phyloP scores from a whole-genome alignment of 2,329 filamentous ascomycete genomes.

The Annulohypoxylon truncatum region DNA sequence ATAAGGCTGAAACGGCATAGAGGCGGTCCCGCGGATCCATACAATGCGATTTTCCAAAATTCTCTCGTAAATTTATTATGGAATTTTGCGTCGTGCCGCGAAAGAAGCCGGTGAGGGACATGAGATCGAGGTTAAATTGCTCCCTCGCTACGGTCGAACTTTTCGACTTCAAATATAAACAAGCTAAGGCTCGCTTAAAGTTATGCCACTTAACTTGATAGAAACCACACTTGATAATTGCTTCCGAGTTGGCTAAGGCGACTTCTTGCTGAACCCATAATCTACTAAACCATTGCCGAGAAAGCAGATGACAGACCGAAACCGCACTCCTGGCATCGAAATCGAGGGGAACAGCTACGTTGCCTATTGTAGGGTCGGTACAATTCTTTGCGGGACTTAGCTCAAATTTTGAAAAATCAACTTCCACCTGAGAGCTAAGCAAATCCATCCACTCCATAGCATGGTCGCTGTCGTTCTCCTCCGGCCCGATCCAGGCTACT shows the following conservation, averaged over 20 bases:
- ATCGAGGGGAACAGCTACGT: neutral
- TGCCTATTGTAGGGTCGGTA: neutral
- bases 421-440: conserved; percentile 17
- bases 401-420: neutral
- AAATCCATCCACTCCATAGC: conserved; percentile 28
- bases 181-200: conserved; percentile 16
- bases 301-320: conserved; percentile 15
- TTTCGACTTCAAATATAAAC: neutral
- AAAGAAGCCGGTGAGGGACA: neutral
- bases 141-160: too few species aligned
- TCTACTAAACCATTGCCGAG: conserved; percentile 31
- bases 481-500: conserved; percentile 41
- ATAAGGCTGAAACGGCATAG: conserved; percentile 17
- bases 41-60: conserved; percentile 1
- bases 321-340: neutral
- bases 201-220: conserved; percentile 7
- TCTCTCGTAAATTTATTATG: neutral
- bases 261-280: conserved; percentile 41
- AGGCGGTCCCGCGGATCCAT: conserved; percentile 20
- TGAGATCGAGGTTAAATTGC: neutral
- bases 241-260: conserved; percentile 25
- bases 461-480: conserved; percentile 25
- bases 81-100: neutral
- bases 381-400: conserved; percentile 5
- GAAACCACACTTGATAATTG: conserved; percentile 21